Evolutionary conservation across 805 yeast genomes (phyloP), one percentile per base, ranked within the genome.

Genomic region (Nematodospora valgi): DNA sequence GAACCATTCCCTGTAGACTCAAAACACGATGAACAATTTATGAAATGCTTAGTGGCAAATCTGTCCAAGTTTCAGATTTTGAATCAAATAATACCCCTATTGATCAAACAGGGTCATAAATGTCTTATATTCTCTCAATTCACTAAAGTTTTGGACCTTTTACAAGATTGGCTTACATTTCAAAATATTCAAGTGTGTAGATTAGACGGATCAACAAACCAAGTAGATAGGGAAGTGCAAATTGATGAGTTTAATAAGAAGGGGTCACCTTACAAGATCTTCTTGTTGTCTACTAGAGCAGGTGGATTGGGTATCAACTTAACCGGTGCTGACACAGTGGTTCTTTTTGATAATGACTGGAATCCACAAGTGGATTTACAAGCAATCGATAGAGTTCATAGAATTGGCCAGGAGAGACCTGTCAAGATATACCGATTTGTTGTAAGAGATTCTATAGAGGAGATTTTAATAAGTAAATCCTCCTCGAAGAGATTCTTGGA

Each of bases 311-410:
- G 98, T 4, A 77, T 91, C 27, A 91, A 91, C 51, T 65, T 91
- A 37, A 76, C 82, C 0, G 78, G 82, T 0, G 96, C 98, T 0
- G 97, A 93, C 45, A 81, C 95, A 2, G 98, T 93, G 1, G 76
- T 91, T 3, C 49, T 91, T 8, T 88, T 86, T 52, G 98, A 91
- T 51, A 83, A 87, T 38, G 98, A 91, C 53, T 91, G 97, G 96
- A 91, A 91, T 51, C 98, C 98, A 0, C 97, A 91, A 52, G 94
- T 87, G 43, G 98, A 91, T 59, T 64, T 88, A 33, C 98, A 91
- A 56, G 98, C 98, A 0, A 91, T 91, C 78, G 98, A 89, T 49
- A 70, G 98, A 36, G 94, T 85, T 9, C 98, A 91, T 54, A 69
- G 98, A 51, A 86, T 93, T 36, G 98, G 98, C 0, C 98, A 91